These are phyloP conservation scores for Beauveria caledonica DNA, from an alignment of 2,329 filamentous ascomycete genomes.

Conservation along the genomic window DNA sequence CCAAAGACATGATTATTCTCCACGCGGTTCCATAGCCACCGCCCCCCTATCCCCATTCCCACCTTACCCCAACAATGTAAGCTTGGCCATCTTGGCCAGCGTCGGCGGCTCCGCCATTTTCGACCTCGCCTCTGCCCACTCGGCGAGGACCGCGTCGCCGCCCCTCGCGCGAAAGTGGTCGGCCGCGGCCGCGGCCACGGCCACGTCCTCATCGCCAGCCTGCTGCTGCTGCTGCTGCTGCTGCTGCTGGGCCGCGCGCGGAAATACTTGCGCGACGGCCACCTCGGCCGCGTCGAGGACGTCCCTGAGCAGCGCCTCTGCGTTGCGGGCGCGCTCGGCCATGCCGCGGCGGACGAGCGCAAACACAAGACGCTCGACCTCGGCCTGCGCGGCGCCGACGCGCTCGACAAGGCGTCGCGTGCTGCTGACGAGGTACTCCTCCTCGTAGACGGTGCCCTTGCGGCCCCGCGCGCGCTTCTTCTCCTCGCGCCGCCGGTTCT, in stretches of 20 bases:
- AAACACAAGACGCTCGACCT: constrained; percentile 66
- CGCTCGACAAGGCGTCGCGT: constrained; percentile 76
- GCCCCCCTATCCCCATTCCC: neutral
- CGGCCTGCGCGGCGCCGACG: constrained; percentile 62
- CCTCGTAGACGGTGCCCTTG: constrained; percentile 96
- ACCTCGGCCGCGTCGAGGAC: constrained; percentile 61
- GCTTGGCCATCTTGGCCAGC: constrained; percentile 39
- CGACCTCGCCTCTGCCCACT: constrained; percentile 38
- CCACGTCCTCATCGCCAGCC: constrained; percentile 16
- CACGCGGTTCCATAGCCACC: no score
- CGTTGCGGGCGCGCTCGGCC: constrained; percentile 75
- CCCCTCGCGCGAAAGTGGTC: constrained; percentile 32
- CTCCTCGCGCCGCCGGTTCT: constrained; percentile 84
- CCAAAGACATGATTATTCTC: no score
- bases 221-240: constrained; percentile 15
- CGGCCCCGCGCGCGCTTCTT: constrained; percentile 90
- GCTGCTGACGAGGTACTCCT: constrained; percentile 90
- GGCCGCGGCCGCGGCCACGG: neutral
- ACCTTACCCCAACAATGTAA: constrained; percentile 41
- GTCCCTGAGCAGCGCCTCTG: constrained; percentile 66
- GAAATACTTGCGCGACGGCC: constrained; percentile 65
- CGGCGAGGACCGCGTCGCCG: constrained; percentile 43
- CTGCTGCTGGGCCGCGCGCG: constrained; percentile 15
- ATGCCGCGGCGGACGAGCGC: constrained; percentile 73
- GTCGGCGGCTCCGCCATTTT: constrained; percentile 40